phyloP scores from a whole-genome alignment of 2,329 filamentous ascomycete genomes.

The Penicillium freii region DNA sequence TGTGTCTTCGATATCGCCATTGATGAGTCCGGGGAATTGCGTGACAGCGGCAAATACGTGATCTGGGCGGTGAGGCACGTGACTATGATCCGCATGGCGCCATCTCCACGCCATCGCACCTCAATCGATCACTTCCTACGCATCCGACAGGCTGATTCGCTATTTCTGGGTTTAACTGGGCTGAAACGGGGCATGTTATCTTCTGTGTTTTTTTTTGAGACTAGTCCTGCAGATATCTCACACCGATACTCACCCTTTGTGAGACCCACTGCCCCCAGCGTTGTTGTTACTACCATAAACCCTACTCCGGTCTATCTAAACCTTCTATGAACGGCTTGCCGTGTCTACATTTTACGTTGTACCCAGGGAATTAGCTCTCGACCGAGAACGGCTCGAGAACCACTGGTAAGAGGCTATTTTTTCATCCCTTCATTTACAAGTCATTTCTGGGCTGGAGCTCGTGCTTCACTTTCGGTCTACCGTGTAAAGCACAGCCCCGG shows the following conservation, averaged over 20 bases:
- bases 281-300: neutral
- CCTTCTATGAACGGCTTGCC: neutral
- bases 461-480: neutral
- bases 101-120: slow-evolving; percentile 18
- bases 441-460: neutral
- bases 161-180: neutral
- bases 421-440: neutral
- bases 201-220: neutral
- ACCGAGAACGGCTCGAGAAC: slow-evolving; percentile 2
- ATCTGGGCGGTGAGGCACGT: slow-evolving; percentile 18
- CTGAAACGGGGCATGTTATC: neutral
- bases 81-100: slow-evolving; percentile 21
- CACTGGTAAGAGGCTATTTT: neutral
- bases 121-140: neutral
- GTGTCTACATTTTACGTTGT: neutral
- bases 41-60: slow-evolving; percentile 6
- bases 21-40: slow-evolving; percentile 6
- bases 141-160: slow-evolving; percentile 14
- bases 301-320: neutral
- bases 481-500: neutral
- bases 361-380: neutral
- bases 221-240: neutral
- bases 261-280: neutral
- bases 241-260: neutral
- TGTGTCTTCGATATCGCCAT: slow-evolving; percentile 1